phyloP scores from a whole-genome alignment of 1,139 yeast species.

The Nadsonia commutata region DNA sequence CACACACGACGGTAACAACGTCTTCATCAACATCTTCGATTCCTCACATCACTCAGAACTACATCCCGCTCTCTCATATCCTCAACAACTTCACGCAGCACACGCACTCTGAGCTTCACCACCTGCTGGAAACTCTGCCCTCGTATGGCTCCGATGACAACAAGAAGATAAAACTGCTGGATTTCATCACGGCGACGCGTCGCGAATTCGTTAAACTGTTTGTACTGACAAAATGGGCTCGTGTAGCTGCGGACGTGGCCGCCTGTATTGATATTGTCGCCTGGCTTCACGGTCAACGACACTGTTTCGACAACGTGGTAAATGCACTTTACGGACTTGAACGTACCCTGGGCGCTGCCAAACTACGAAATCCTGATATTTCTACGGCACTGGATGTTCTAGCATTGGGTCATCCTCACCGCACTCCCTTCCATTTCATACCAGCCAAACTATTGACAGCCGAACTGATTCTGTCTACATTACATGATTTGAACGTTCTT shows the following conservation, averaged over 20 bases:
- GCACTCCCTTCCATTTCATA: constrained; percentile 51
- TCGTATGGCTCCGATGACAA: constrained; percentile 41
- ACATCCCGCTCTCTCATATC: constrained; percentile 46
- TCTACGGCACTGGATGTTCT: constrained; percentile 78
- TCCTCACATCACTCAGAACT: constrained; percentile 66
- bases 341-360: constrained; percentile 64
- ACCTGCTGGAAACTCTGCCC: constrained; percentile 45
- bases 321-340: constrained; percentile 48
- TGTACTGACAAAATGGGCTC: constrained; percentile 80
- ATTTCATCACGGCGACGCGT: constrained; percentile 52
- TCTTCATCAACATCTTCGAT: constrained; percentile 18
- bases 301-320: constrained; percentile 47
- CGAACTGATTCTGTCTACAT: constrained; percentile 42
- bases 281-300: constrained; percentile 75
- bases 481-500: constrained; percentile 57
- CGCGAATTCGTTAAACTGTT: constrained; percentile 74
- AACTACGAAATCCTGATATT: constrained; percentile 78
- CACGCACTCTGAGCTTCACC: constrained; percentile 49
- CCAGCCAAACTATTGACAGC: constrained; percentile 39
- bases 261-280: constrained; percentile 70
- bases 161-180: constrained; percentile 54
- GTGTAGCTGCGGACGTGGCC: constrained; percentile 53
- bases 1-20: no score
- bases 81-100: constrained; percentile 47
- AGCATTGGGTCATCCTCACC: constrained; percentile 59